These are phyloP conservation scores for Coccomyxa sp. DNA, from an alignment of 139 green algal genomes.

Conservation along the genomic window DNA sequence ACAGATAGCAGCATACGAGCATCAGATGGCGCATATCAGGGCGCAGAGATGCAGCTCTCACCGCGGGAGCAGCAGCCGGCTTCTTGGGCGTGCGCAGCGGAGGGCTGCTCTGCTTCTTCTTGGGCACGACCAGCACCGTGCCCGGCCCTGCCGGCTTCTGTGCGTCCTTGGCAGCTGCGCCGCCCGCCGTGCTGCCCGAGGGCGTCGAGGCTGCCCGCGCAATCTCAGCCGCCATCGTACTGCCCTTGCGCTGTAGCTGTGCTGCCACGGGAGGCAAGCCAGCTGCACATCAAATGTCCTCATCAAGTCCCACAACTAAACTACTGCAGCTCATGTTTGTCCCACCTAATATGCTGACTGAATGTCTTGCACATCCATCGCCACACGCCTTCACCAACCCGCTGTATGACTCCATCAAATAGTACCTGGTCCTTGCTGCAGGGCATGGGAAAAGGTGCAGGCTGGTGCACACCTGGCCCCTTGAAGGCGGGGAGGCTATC, in stretches of 20 bases:
- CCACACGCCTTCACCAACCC: no score
- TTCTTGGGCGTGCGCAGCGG: constrained; percentile 1
- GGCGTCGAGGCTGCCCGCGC: constrained; percentile 11
- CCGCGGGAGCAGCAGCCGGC: not conserved
- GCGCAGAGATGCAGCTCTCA: not conserved
- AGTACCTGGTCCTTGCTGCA: not conserved
- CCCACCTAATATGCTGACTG: no score
- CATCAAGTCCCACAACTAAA: not conserved
- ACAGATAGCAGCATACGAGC: not conserved
- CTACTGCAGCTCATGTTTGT: no score
- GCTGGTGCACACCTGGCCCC: not conserved
- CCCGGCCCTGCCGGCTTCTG: not conserved
- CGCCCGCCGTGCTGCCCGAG: constrained; percentile 1
- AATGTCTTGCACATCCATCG: no score
- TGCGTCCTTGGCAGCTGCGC: not conserved
- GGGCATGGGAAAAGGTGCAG: no score
- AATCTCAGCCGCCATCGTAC: constrained; percentile 43
- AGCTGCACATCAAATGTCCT: not conserved
- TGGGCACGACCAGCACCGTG: not conserved
- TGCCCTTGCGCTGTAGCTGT: not conserved
- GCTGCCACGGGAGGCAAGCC: not conserved
- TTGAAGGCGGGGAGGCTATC: not conserved
- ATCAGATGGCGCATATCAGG: not conserved
- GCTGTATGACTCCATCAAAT: no score
- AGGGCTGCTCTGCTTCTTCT: not conserved